phyloP scores from a whole-genome alignment of 208 protist species.

The Wallacemonas rigidus region DNA sequence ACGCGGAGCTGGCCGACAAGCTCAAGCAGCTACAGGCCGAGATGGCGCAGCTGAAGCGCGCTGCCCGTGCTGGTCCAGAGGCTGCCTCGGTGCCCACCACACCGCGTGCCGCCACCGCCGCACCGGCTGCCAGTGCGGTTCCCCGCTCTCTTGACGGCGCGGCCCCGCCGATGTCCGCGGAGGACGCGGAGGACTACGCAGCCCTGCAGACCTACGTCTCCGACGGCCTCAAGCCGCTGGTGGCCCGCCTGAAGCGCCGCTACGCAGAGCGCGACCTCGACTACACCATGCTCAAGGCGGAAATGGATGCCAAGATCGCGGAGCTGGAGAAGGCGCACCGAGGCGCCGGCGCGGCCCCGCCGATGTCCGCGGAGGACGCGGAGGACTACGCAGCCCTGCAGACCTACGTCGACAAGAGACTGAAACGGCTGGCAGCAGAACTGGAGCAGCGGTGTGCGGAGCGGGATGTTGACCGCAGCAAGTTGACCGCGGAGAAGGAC shows the following conservation, averaged over 20 bases:
- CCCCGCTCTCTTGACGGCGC: background rate
- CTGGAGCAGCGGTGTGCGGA: conserved; percentile 24
- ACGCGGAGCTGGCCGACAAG: background rate
- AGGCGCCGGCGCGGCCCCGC: background rate
- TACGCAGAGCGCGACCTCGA: conserved; percentile 22
- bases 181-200: conserved; percentile 15
- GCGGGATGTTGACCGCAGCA: conserved; percentile 22
- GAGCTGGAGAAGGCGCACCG: conserved; percentile 6
- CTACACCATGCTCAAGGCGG: conserved; percentile 15
- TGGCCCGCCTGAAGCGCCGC: conserved; percentile 20
- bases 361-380: background rate
- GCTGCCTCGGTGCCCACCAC: too few relatives aligned
- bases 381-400: conserved; percentile 23
- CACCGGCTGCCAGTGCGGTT: background rate
- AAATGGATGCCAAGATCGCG: conserved; percentile 18
- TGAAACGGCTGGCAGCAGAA: conserved; percentile 16
- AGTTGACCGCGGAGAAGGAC: background rate
- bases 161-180: background rate
- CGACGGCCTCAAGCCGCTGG: conserved; percentile 15
- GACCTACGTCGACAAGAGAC: conserved; percentile 4
- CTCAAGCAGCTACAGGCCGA: too few relatives aligned
- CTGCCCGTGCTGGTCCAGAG: background rate
- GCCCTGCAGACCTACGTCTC: conserved; percentile 21
- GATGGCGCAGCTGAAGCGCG: background rate
- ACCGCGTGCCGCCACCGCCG: background rate